Conservation (phyloP, 257 asterid genomes). For the Jasminum sambac region DNA sequence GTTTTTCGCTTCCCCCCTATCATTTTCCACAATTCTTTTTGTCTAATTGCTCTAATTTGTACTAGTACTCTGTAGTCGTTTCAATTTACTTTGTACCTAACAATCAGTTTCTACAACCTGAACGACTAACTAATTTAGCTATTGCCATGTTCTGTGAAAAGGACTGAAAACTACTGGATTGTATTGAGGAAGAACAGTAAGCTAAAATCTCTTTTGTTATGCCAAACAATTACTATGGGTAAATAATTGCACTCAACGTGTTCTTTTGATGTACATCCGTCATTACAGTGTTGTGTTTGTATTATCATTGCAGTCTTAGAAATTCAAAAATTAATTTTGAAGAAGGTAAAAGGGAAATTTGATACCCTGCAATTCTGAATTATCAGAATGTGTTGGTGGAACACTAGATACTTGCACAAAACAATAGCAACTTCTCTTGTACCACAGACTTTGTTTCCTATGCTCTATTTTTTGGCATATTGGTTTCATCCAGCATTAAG, state of each 20-base stretch:
- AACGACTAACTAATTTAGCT: neutral
- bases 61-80: neutral
- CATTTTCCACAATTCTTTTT: neutral
- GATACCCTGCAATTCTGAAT: neutral
- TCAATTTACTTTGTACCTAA: neutral
- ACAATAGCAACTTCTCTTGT: neutral
- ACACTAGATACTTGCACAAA: neutral
- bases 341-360: neutral
- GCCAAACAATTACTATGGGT: neutral
- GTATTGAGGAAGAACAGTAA: neutral
- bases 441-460: neutral
- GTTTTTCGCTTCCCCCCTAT: neutral
- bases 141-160: neutral
- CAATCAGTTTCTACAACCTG: neutral
- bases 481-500: neutral
- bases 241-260: neutral
- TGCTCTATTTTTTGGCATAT: neutral
- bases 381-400: neutral
- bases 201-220: neutral
- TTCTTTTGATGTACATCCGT: neutral
- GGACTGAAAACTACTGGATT: neutral
- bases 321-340: neutral
- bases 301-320: neutral
- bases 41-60: conserved; percentile 1
- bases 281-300: neutral